These are phyloP conservation scores for Xylaria intraflava DNA, from an alignment of 495 filamentous ascomycete genomes.

Conservation along the genomic window DNA sequence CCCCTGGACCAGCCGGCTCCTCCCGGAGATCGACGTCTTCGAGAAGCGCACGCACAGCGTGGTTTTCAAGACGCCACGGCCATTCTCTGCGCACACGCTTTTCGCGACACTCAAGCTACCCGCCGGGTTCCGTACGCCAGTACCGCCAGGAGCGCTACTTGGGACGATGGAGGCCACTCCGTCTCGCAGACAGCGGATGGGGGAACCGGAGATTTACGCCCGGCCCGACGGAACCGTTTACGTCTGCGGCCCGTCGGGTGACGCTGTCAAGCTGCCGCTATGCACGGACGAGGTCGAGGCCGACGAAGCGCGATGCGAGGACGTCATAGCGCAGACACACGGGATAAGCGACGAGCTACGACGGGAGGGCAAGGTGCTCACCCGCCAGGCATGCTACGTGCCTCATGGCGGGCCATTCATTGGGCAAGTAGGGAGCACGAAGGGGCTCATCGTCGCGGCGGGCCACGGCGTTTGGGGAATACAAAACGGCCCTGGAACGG, in stretches of 20 bases:
- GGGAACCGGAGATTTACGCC: constrained; percentile 78
- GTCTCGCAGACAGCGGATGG: constrained; percentile 38
- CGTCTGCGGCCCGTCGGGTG: constrained; percentile 68
- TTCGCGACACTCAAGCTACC: constrained; percentile 77
- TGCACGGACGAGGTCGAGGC: constrained; percentile 66
- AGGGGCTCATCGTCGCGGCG: constrained; percentile 68
- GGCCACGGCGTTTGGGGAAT: constrained; percentile 92
- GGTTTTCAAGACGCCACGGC: constrained; percentile 52
- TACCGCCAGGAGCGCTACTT: constrained; percentile 32
- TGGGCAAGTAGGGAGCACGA: constrained; percentile 55
- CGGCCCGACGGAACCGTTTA: constrained; percentile 81
- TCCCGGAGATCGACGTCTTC: constrained; percentile 67
- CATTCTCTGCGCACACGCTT: constrained; percentile 71
- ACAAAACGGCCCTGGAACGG: constrained; percentile 80
- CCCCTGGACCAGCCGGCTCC: constrained; percentile 69
- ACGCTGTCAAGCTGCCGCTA: constrained; percentile 57
- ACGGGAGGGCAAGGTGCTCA: constrained; percentile 57
- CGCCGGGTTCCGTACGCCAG: constrained; percentile 35
- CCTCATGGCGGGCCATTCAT: constrained; percentile 69
- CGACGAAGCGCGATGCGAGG: constrained; percentile 64
- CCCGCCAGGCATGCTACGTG: constrained; percentile 77
- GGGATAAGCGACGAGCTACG: constrained; percentile 66
- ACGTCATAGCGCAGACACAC: constrained; percentile 66
- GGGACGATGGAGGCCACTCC: constrained; percentile 18
- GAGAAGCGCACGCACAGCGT: constrained; percentile 76